Conservation (phyloP, 1,284 basidiomycete species). For the Papiliotrema nemorosa region DNA sequence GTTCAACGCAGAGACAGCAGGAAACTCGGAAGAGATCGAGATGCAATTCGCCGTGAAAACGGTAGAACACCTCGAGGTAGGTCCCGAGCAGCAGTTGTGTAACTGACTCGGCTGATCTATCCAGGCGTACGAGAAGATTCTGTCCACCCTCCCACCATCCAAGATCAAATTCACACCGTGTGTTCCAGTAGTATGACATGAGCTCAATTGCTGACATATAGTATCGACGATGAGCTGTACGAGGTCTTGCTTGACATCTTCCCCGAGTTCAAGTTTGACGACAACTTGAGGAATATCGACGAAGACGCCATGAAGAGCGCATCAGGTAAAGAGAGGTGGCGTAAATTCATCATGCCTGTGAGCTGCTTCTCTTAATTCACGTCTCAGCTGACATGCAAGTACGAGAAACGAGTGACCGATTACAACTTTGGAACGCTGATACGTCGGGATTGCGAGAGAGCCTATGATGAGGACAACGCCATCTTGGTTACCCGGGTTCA, state of each 20-base stretch:
- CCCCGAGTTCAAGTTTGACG: slow-evolving; percentile 75
- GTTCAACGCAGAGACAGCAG: slow-evolving; percentile 80
- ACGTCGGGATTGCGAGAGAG: slow-evolving; percentile 70
- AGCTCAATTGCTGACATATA: slow-evolving; percentile 37
- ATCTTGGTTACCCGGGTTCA: slow-evolving; percentile 77
- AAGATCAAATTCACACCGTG: slow-evolving; percentile 78
- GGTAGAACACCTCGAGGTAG: slow-evolving; percentile 88
- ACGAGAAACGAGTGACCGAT: slow-evolving; percentile 83
- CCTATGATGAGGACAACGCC: slow-evolving; percentile 90
- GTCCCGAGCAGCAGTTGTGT: slow-evolving; percentile 15
- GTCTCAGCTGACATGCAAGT: slow-evolving; percentile 40
- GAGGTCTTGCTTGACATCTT: slow-evolving; percentile 72
- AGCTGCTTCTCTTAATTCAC: slow-evolving; percentile 32
- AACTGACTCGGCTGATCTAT: neutral
- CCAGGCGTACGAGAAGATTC: slow-evolving; percentile 92
- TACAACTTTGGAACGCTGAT: slow-evolving; percentile 97
- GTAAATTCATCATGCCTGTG: slow-evolving; percentile 80
- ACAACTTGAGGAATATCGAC: slow-evolving; percentile 66
- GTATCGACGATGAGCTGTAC: slow-evolving; percentile 88
- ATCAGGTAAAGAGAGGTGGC: slow-evolving; percentile 88
- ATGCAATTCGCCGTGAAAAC: slow-evolving; percentile 97
- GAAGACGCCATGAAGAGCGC: slow-evolving; percentile 94
- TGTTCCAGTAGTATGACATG: slow-evolving; percentile 26
- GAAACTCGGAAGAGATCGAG: slow-evolving; percentile 92
- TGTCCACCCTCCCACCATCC: slow-evolving; percentile 74